A percentile compares a stretch with the other conserved stretches of the same genome.
phyloP scores from a whole-genome alignment of 768 basidiomycete genomes.

The Paxillus rubicundulus region DNA sequence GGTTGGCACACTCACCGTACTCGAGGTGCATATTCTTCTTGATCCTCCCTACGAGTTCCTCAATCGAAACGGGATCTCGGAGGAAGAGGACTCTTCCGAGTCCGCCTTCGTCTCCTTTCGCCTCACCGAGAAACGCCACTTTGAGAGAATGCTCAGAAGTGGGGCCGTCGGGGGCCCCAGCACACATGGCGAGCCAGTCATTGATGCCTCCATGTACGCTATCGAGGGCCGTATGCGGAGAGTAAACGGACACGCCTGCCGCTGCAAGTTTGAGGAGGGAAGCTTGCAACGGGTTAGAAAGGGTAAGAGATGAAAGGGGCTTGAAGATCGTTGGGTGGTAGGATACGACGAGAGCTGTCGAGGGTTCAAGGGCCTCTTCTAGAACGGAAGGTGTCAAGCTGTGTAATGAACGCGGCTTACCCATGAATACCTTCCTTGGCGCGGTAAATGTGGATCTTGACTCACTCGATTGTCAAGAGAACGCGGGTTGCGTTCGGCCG shows the following conservation, averaged over 20 bases:
- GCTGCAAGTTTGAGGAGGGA: constrained; percentile 80
- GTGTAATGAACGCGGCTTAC: constrained; percentile 22
- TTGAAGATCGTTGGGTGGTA: constrained; percentile 88
- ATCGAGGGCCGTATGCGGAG: constrained; percentile 88
- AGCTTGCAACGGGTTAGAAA: constrained; percentile 73
- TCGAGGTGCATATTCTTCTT: constrained; percentile 63
- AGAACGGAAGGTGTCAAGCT: constrained; percentile 75
- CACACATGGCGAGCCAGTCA: constrained; percentile 75
- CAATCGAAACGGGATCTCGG: constrained; percentile 52
- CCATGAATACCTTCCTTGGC: constrained; percentile 8
- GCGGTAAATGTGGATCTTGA: background rate
- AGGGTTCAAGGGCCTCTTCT: constrained; percentile 60
- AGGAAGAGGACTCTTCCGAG: constrained; percentile 70
- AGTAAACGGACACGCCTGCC: constrained; percentile 81
- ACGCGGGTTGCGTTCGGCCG: constrained; percentile 47
- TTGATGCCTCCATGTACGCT: constrained; percentile 83
- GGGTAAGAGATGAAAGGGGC: constrained; percentile 70
- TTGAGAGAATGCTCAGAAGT: constrained; percentile 21
- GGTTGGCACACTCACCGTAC: constrained; percentile 44
- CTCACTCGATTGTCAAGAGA: constrained; percentile 72
- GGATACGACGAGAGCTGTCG: constrained; percentile 66
- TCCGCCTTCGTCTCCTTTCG: constrained; percentile 50
- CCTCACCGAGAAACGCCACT: constrained; percentile 38
- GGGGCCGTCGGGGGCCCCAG: constrained; percentile 36
- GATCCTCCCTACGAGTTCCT: constrained; percentile 61